Percentiles rank a stretch among this genome's conserved stretches.
Conservation (phyloP, 495 filamentous ascomycete genomes). For the Pseudomonodictys pantanalensis region DNA sequence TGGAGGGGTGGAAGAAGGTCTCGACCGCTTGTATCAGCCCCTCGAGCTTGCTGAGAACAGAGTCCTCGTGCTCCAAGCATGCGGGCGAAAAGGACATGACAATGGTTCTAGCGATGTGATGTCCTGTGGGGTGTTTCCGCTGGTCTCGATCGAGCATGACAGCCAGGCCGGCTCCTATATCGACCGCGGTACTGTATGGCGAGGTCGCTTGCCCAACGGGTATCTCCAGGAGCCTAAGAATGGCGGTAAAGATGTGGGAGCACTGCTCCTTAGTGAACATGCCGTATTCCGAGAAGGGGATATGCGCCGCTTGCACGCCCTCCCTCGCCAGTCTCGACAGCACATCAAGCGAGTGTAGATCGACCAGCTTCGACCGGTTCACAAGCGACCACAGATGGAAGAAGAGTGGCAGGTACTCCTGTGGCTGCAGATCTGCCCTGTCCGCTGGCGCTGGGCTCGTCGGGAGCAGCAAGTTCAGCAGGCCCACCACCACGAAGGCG, state of each 20-base stretch:
- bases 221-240: constrained; percentile 87
- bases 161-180: constrained; percentile 76
- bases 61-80: constrained; percentile 73
- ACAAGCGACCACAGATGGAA: constrained; percentile 97
- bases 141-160: constrained; percentile 85
- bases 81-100: constrained; percentile 87
- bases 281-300: constrained; percentile 82
- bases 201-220: constrained; percentile 95
- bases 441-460: constrained; percentile 74
- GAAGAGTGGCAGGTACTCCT: constrained; percentile 81
- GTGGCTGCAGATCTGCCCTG: constrained; percentile 64
- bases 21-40: constrained; percentile 93
- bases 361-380: constrained; percentile 82
- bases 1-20: constrained; percentile 98
- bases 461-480: constrained; percentile 83
- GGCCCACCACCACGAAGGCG: constrained; percentile 81
- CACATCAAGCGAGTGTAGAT: constrained; percentile 83
- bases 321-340: constrained; percentile 84
- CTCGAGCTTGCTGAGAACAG: constrained; percentile 80
- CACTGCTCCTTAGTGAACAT: constrained; percentile 92
- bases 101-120: constrained; percentile 93
- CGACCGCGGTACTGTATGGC: constrained; percentile 78
- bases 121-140: constrained; percentile 85
- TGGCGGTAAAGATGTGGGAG: constrained; percentile 85
- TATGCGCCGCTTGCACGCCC: constrained; percentile 65